Evolutionary conservation across 2,329 filamentous ascomycete species (phyloP).

Genomic region (Penicillium sp.): DNA sequence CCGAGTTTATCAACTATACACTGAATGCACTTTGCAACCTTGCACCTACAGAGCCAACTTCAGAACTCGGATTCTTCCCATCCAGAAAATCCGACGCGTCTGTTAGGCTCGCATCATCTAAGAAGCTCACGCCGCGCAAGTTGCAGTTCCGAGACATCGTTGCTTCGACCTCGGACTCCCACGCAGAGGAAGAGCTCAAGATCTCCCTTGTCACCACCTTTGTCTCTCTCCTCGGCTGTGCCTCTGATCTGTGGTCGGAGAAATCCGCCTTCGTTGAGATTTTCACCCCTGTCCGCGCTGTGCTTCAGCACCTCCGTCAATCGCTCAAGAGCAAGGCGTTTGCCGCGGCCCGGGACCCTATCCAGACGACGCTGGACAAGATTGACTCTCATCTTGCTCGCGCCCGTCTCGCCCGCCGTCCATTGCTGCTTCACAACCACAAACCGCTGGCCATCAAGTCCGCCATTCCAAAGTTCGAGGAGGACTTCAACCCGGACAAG

Average conservation of each 20-base stretch:
- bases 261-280: conserved; percentile 74
- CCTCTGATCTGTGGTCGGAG: conserved; percentile 66
- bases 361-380: conserved; percentile 31
- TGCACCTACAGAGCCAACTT: conserved; percentile 51
- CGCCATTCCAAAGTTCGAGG: conserved; percentile 90
- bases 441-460: conserved; percentile 80
- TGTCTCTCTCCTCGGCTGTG: conserved; percentile 59
- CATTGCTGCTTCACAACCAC: conserved; percentile 85
- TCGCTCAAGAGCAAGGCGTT: conserved; percentile 51
- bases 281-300: conserved; percentile 59
- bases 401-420: conserved; percentile 63
- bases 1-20: conserved; percentile 78
- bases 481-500: conserved; percentile 86
- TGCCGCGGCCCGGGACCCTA: conserved; percentile 23
- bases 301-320: conserved; percentile 59
- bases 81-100: conserved; percentile 52
- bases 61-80: conserved; percentile 55
- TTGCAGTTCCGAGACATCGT: conserved; percentile 57
- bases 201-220: conserved; percentile 59
- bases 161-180: conserved; percentile 12
- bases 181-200: conserved; percentile 46
- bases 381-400: conserved; percentile 48
- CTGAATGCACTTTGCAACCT: conserved; percentile 67
- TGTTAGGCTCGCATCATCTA: conserved; percentile 45
- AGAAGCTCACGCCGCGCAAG: conserved; percentile 44